A percentile compares a stretch with the other conserved stretches of the same genome.
Evolutionary conservation across 2,329 filamentous ascomycete genomes (phyloP).

Genomic region (Paraphaeosphaeria minitans): DNA sequence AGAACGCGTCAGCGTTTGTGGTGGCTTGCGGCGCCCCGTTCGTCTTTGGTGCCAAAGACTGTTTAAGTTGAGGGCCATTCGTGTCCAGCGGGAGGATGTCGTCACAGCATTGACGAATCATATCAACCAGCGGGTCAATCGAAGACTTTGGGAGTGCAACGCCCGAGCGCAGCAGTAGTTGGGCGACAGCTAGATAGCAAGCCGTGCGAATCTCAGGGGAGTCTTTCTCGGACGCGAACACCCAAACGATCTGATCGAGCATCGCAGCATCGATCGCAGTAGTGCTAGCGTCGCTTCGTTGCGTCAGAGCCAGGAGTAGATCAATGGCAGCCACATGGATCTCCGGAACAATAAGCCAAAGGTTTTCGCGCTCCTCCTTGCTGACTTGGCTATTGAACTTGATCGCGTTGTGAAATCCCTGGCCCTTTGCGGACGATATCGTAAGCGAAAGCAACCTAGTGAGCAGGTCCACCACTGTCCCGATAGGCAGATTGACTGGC

Average conservation of each 20-base stretch:
- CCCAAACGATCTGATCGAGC: constrained; percentile 72
- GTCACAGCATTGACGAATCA: constrained; percentile 72
- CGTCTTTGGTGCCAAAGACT: constrained; percentile 44
- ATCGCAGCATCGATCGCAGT: constrained; percentile 66
- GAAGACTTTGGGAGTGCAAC: constrained; percentile 69
- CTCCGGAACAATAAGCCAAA: constrained; percentile 74
- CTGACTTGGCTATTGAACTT: constrained; percentile 74
- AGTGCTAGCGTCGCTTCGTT: constrained; percentile 63
- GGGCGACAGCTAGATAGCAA: constrained; percentile 64
- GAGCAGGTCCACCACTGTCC: constrained; percentile 69
- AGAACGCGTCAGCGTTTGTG: constrained; percentile 75
- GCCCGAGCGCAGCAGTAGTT: constrained; percentile 66
- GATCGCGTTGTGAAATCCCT: constrained; percentile 43
- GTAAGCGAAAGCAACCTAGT: constrained; percentile 71
- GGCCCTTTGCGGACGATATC: constrained; percentile 55
- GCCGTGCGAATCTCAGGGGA: constrained; percentile 61
- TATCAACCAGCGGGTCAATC: constrained; percentile 64
- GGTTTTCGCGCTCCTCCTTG: constrained; percentile 78
- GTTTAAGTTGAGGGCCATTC: constrained; percentile 46
- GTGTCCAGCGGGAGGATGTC: constrained; percentile 66
- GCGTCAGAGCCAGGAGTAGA: constrained; percentile 63
- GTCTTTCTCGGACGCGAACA: constrained; percentile 64
- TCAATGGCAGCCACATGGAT: constrained; percentile 75
- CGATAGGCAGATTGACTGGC: constrained; percentile 70
- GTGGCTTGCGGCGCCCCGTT: constrained; percentile 44